Percentiles rank a stretch among this genome's conserved stretches.
phyloP scores from a whole-genome alignment of 2,329 filamentous ascomycete genomes.

The Phyllosticta paracitricarpa region DNA sequence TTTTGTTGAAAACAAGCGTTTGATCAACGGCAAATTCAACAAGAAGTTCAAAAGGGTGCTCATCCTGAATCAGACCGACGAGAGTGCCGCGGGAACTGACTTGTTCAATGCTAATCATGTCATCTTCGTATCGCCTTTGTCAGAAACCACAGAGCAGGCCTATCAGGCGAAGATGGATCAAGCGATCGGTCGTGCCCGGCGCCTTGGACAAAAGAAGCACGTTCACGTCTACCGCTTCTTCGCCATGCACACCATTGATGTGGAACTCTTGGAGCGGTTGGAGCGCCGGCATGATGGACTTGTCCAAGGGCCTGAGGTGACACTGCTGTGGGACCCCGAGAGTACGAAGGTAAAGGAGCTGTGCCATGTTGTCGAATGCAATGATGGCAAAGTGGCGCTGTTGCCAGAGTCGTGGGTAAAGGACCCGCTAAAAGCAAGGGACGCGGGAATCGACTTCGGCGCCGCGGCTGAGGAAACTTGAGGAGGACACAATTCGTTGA shows the following conservation, averaged over 20 bases:
- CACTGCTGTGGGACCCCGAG: constrained; percentile 1
- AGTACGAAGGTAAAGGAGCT: constrained; percentile 11
- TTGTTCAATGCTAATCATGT: constrained; percentile 54
- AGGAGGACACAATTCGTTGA: constrained; percentile 18
- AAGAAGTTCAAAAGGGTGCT: constrained; percentile 36
- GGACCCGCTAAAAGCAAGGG: neutral
- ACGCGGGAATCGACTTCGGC: neutral
- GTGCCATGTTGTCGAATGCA: constrained; percentile 16
- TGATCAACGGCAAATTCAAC: constrained; percentile 4
- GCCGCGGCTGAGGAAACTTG: constrained; percentile 3
- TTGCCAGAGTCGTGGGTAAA: constrained; percentile 19
- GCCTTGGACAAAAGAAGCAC: constrained; percentile 47
- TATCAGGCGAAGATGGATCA: constrained; percentile 53
- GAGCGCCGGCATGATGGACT: constrained; percentile 19
- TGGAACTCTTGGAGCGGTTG: constrained; percentile 37
- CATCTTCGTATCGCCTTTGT: constrained; percentile 50
- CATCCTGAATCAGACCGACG: constrained; percentile 46
- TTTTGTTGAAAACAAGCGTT: neutral
- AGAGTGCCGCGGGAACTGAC: constrained; percentile 50
- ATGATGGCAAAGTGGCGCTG: constrained; percentile 15
- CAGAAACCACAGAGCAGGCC: constrained; percentile 39
- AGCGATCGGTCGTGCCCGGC: constrained; percentile 50
- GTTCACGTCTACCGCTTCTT: constrained; percentile 63
- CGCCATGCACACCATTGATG: constrained; percentile 58
- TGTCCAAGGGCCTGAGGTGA: neutral